These are phyloP conservation scores for Scortechinia acanthostroma DNA, from an alignment of 2,329 filamentous ascomycete species.

Conservation along the genomic window DNA sequence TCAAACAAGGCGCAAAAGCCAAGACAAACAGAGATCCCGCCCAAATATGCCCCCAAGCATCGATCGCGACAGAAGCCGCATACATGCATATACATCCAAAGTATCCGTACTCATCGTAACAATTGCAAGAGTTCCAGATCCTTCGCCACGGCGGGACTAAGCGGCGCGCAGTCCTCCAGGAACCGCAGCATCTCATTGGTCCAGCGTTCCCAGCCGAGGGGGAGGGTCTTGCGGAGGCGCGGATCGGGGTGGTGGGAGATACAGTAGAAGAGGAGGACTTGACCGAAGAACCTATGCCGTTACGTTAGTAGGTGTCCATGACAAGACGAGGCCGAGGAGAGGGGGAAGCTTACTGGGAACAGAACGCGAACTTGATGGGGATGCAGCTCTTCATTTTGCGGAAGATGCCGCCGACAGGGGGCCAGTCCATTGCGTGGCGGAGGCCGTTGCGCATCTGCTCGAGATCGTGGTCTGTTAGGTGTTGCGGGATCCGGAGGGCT, in stretches of 20 bases:
- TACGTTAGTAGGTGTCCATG: too few relatives aligned
- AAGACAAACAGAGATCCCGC: too few relatives aligned
- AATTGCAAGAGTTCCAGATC: constrained; percentile 22
- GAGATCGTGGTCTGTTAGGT: constrained; percentile 25
- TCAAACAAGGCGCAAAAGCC: too few relatives aligned
- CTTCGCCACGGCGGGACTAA: constrained; percentile 25
- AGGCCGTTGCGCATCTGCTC: constrained; percentile 25
- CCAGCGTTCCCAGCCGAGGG: constrained; percentile 27
- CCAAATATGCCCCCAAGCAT: too few relatives aligned
- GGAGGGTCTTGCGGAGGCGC: constrained; percentile 21
- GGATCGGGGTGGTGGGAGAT: constrained; percentile 24
- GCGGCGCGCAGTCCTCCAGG: constrained; percentile 22
- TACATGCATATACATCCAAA: too few relatives aligned
- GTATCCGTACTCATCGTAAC: too few relatives aligned
- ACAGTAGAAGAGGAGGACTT: constrained; percentile 29
- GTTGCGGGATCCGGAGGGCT: constrained; percentile 24
- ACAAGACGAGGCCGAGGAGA: too few relatives aligned
- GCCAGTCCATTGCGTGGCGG: constrained; percentile 29
- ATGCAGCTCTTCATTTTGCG: constrained; percentile 28
- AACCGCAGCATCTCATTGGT: constrained; percentile 27
- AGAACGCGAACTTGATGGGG: constrained; percentile 25
- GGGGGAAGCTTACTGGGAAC: constrained; percentile 19
- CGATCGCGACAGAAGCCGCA: too few relatives aligned
- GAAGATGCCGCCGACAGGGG: constrained; percentile 24
- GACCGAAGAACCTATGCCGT: constrained; percentile 21